Conservation (phyloP, 768 basidiomycete genomes). For the Rhizopogon roseolus region DNA sequence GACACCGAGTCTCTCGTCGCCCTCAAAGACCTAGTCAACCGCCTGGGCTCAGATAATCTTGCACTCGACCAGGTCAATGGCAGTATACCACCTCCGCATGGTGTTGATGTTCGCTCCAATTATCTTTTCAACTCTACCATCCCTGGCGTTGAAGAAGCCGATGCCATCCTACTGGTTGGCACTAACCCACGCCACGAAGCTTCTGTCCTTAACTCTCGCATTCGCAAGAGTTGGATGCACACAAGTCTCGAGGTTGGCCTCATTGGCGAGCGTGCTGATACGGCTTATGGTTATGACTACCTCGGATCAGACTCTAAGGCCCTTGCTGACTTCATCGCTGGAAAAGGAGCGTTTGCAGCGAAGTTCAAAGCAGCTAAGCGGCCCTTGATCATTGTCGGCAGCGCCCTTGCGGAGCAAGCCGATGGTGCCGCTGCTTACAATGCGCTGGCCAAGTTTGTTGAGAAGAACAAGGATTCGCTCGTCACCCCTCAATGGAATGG, state of each 20-base stretch:
- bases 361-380: conserved; percentile 88
- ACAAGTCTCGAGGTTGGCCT: conserved; percentile 81
- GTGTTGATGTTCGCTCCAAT: conserved; percentile 90
- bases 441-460: conserved; percentile 73
- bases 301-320: conserved; percentile 75
- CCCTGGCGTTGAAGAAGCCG: conserved; percentile 85
- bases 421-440: conserved; percentile 80
- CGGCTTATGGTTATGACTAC: conserved; percentile 90
- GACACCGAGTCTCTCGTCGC: conserved; percentile 93
- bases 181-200: conserved; percentile 98
- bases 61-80: conserved; percentile 73
- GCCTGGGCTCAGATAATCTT: conserved; percentile 92
- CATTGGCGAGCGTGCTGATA: conserved; percentile 88
- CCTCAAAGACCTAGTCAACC: conserved; percentile 89
- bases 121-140: conserved; percentile 96
- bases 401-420: conserved; percentile 76
- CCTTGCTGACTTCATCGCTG: conserved; percentile 70
- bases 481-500: conserved; percentile 94
- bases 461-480: conserved; percentile 68
- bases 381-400: conserved; percentile 92
- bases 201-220: conserved; percentile 93
- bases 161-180: conserved; percentile 89
- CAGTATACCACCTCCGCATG: conserved; percentile 62
- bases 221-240: conserved; percentile 92
- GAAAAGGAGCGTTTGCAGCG: conserved; percentile 74